Base-by-base conservation (phyloP, 1,284 basidiomycete genomes). In the Phellinidium pouzarii region DNA sequence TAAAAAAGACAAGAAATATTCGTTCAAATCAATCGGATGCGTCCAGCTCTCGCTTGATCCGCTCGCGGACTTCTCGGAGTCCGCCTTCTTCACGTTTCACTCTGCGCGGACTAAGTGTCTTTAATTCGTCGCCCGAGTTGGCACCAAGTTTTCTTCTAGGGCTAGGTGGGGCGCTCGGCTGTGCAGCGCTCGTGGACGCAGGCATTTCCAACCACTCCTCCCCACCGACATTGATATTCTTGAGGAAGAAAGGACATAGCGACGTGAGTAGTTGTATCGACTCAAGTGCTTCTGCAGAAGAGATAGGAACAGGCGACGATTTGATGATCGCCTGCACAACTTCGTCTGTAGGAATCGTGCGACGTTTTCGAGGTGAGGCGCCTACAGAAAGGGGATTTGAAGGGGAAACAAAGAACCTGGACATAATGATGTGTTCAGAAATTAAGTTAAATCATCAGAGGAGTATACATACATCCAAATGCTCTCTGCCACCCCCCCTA, bases 181-280 rank as follows among this genome's bases (percentile, higher is more conserved):
- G 73, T 12, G 62, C 65, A 2, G 70, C 31, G 48, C 61, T 54
- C 55, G 67, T 62, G 2, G 75, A 63, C 12, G 81, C 74, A 26
- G 87, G 86, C 86, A 88, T 89, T 66, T 90, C 87, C 6, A 90
- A 68, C 87, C 86, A 90, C 50, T 84, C 84, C 61, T 81, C 79
- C n/a, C 79, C 78, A 6, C 69, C 76, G 17, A 89, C 75, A 57
- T 76, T 70, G 8, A 87, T 67, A 46, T 70, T 71, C 60, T 74
- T 80, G 52, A 91, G 64, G 70, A 90, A 90, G 68, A 89, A 90
- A 0, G 87, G 87, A 61, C 87, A 90, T 14, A 89, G 67, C 37
- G 74, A 74, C 4, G 74, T 70, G 47, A 91, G 72, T 64, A 90
- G 72, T 19, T 68, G 67, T 37, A 91, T 65, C 2, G 85, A 88